Evolutionary conservation across 345 rosid species (phyloP).

Genomic region (Corchorus capsularis): DNA sequence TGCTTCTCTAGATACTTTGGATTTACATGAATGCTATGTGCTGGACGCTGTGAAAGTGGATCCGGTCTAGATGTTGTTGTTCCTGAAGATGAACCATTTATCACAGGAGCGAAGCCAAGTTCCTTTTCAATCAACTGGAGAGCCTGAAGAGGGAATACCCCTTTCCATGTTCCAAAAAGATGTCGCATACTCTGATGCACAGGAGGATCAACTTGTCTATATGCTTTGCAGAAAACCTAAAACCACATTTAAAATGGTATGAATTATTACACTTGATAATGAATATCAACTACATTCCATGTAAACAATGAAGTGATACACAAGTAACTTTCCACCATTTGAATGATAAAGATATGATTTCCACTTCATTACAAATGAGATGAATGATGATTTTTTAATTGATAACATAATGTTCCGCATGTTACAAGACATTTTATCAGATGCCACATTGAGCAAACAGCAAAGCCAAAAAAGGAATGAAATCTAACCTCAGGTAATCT

Average conservation of each 20-base stretch:
- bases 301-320: background rate
- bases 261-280: conserved; percentile 16
- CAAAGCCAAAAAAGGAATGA: conserved; percentile 21
- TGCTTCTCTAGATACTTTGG: conserved; percentile 96
- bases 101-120: conserved; percentile 71
- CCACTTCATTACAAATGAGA: too few relatives aligned
- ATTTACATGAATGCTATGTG: conserved; percentile 94
- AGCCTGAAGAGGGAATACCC: conserved; percentile 78
- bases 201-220: conserved; percentile 81
- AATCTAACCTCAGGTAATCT: conserved; percentile 82
- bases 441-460: background rate
- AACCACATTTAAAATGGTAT: conserved; percentile 8
- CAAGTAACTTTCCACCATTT: background rate
- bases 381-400: too few relatives aligned
- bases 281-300: conserved; percentile 5
- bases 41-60: conserved; percentile 68
- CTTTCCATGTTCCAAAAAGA: conserved; percentile 99
- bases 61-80: conserved; percentile 60
- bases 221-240: conserved; percentile 92
- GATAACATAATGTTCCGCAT: background rate
- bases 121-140: conserved; percentile 89
- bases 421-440: background rate
- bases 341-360: background rate
- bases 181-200: conserved; percentile 85
- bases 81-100: conserved; percentile 69